Percentiles rank a stretch among this genome's conserved stretches.
Conservation (phyloP, 495 filamentous ascomycete species). For the Entonaema liquescens region DNA sequence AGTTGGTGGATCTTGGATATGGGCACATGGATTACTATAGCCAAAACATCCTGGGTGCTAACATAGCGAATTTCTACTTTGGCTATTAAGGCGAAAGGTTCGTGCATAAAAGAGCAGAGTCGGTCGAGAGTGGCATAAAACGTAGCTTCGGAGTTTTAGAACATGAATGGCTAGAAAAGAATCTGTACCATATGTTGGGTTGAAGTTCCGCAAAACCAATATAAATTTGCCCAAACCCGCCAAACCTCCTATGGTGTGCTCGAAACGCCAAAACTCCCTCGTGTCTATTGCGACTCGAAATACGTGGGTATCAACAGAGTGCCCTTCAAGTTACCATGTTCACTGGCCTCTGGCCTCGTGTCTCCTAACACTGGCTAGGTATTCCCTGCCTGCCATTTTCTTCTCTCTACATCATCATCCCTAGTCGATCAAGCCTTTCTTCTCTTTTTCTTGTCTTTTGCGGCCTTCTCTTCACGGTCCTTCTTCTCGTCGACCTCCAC, state of each 20-base stretch:
- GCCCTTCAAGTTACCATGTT: not conserved
- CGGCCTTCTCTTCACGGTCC: constrained; percentile 69
- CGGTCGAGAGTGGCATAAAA: not conserved
- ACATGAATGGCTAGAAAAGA: constrained; percentile 22
- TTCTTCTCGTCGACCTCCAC: constrained; percentile 89
- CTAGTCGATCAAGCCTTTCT: constrained; percentile 65
- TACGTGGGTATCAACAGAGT: constrained; percentile 38
- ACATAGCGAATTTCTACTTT: constrained; percentile 24
- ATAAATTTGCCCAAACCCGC: constrained; percentile 19
- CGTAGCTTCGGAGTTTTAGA: constrained; percentile 27
- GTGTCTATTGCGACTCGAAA: constrained; percentile 19
- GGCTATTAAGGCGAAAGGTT: constrained; percentile 13
- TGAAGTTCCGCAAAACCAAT: constrained; percentile 33
- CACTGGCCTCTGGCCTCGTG: not conserved
- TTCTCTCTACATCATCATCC: not conserved
- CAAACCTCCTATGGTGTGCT: constrained; percentile 7
- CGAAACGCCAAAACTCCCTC: constrained; percentile 31
- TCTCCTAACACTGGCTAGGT: not conserved
- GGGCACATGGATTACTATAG: constrained; percentile 9
- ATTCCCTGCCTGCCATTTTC: not conserved
- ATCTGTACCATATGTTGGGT: constrained; percentile 34
- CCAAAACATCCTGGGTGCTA: constrained; percentile 6
- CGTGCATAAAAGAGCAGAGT: constrained; percentile 4
- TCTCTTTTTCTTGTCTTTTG: constrained; percentile 67
- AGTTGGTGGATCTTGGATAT: constrained; percentile 3